phyloP scores from a whole-genome alignment of 2,329 filamentous ascomycete genomes.

The Chrysoporthe cubensis region DNA sequence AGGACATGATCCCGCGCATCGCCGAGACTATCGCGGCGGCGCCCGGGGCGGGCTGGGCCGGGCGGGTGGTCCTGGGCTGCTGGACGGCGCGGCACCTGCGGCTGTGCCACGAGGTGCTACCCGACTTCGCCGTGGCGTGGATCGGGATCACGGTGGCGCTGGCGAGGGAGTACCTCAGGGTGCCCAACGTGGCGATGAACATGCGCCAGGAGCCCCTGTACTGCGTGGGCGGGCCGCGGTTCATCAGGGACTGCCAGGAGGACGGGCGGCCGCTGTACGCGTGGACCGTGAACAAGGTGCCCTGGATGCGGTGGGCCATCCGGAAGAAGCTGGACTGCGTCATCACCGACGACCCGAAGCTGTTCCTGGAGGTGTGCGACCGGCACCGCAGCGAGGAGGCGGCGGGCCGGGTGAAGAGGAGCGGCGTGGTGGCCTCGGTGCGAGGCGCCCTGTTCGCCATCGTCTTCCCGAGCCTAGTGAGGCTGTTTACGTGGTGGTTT shows the following conservation, averaged over 20 bases:
- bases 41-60: slow-evolving; percentile 60
- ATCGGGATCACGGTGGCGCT: slow-evolving; percentile 71
- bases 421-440: slow-evolving; percentile 4
- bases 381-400: slow-evolving; percentile 30
- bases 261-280: slow-evolving; percentile 66
- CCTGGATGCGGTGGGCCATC: slow-evolving; percentile 83
- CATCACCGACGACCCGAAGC: slow-evolving; percentile 79
- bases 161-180: slow-evolving; percentile 69
- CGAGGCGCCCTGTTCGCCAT: slow-evolving; percentile 13
- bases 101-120: slow-evolving; percentile 63
- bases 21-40: slow-evolving; percentile 64
- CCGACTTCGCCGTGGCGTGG: slow-evolving; percentile 65
- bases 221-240: slow-evolving; percentile 66
- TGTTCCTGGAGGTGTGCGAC: slow-evolving; percentile 65
- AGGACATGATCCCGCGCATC: slow-evolving; percentile 72
- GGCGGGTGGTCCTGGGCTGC: slow-evolving; percentile 77
- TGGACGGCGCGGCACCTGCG: slow-evolving; percentile 63
- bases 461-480: slow-evolving; percentile 10
- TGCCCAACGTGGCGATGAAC: slow-evolving; percentile 76
- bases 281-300: slow-evolving; percentile 86
- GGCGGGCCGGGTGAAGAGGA: slow-evolving; percentile 11
- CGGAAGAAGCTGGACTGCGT: slow-evolving; percentile 72
- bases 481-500: background rate
- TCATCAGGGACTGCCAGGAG: slow-evolving; percentile 64
- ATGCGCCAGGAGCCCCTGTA: slow-evolving; percentile 71